Base-by-base conservation (phyloP, 2,329 filamentous ascomycete genomes). In the Penicillium sp. region DNA sequence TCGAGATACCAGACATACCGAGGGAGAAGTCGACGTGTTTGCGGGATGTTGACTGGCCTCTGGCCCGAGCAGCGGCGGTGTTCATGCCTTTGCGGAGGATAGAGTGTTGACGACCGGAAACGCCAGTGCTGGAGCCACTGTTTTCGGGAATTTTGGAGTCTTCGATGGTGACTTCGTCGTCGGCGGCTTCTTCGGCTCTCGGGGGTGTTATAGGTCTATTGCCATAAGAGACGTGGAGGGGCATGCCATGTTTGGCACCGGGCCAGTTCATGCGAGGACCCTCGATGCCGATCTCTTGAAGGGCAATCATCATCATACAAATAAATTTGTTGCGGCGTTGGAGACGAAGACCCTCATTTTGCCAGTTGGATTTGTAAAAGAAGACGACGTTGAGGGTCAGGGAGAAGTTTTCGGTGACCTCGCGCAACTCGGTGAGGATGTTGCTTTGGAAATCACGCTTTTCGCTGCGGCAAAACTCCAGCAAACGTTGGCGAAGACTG, bases 361-460 rank as follows among this genome's bases (percentile, higher is more conserved):
- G 93, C 83, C 89, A 96, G 71, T 93, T 96, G 53, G 88, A 90
- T 73, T 96, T 96, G 81, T 96, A 95, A 79, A 96, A 96, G 78
- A 96, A 96, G 65, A 96, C 86, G 51, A 97, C 85, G 72, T 96
- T 96, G 66, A 96, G 81, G 4, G 86, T 91, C 66, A 95, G 86
- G 6, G 87, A 89, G 68, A 93, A 90, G 33, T 91, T 89, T 63
- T 96, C 87, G 23, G 86, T 85, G 47, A 97, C 85, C 8, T 85
- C 84, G 23, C 83, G 84, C 62, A 97, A 79, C 72, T 96, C 91
- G 0, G 90, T 95, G 34, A 96, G 82, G 52, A 96, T 91, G 60
- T 92, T 93, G 56, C 81, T 79, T 63, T 93, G 88, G 68, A 90
- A 95, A 66, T 96, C 93, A 51, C 93, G 88, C 76, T 95, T 95